Percentiles rank a stretch among this genome's conserved stretches.
Evolutionary conservation across 345 rosid species (phyloP).

Genomic region (Gossypium rotundifolium): DNA sequence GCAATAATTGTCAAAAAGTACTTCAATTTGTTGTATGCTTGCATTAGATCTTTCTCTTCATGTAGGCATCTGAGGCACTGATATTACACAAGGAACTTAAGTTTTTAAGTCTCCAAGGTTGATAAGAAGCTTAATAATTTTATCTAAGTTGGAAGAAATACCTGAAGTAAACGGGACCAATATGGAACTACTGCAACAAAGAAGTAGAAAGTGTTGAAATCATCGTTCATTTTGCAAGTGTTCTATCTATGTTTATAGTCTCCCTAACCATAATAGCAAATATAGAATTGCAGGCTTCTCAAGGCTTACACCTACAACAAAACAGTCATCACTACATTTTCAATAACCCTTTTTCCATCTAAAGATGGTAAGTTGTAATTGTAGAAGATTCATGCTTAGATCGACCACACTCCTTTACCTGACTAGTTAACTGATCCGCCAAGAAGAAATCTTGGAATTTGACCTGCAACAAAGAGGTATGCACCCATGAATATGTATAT

Average conservation of each 20-base stretch:
- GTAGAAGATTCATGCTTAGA: neutral
- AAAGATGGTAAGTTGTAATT: neutral
- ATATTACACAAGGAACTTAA: neutral
- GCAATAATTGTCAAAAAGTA: neutral
- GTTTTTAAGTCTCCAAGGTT: neutral
- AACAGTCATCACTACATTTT: neutral
- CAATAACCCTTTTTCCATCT: neutral
- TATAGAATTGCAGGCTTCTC: neutral
- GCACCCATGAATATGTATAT: neutral
- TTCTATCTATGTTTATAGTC: neutral
- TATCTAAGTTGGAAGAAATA: too few species aligned
- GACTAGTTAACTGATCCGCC: slow-evolving; percentile 67
- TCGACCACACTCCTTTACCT: slow-evolving; percentile 26
- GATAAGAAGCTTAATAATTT: too few species aligned
- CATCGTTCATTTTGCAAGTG: neutral
- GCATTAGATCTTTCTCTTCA: slow-evolving; percentile 17
- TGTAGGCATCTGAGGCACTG: slow-evolving; percentile 49
- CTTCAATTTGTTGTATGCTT: neutral
- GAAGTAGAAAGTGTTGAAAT: neutral
- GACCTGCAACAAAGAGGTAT: slow-evolving; percentile 30
- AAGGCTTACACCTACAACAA: neutral
- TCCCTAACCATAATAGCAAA: neutral
- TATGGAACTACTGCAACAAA: neutral
- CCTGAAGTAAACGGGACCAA: neutral
- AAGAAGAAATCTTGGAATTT: slow-evolving; percentile 62